Conservation (phyloP, 2,329 filamentous ascomycete species). For the Stenocarpella maydis region DNA sequence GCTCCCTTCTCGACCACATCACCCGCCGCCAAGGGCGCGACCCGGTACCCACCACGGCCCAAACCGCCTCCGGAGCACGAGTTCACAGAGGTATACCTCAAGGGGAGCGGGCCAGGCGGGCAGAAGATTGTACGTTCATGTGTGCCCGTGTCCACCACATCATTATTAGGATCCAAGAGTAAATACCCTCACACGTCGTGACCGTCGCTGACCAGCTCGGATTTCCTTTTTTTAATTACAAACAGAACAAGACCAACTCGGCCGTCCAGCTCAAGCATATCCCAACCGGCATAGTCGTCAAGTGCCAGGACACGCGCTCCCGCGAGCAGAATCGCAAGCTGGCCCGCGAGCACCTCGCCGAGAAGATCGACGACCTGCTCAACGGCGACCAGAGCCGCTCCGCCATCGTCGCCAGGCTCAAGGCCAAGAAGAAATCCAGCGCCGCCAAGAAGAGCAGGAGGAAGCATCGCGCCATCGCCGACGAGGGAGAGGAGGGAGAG, state of each 20-base stretch:
- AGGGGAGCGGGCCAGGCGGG: conserved; percentile 90
- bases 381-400: conserved; percentile 76
- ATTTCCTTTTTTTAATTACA: rapidly evolving
- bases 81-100: conserved; percentile 85
- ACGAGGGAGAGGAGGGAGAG: conserved; percentile 41
- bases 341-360: conserved; percentile 79
- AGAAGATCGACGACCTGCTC: conserved; percentile 74
- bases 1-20: conserved; percentile 45
- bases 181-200: too few relatives aligned
- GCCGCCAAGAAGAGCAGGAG: conserved; percentile 81
- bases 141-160: too few relatives aligned
- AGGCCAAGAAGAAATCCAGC: conserved; percentile 76
- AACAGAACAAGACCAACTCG: conserved; percentile 91
- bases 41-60: conserved; percentile 73
- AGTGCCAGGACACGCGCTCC: conserved; percentile 90
- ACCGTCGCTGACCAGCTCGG: not conserved
- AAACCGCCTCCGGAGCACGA: conserved; percentile 77
- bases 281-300: conserved; percentile 91
- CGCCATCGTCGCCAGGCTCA: conserved; percentile 68
- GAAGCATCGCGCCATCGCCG: conserved; percentile 75
- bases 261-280: conserved; percentile 92
- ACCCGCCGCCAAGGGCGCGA: conserved; percentile 57
- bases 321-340: conserved; percentile 87
- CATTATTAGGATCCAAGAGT: too few relatives aligned
- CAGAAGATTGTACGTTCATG: conserved; percentile 82